A percentile compares a stretch with the other conserved stretches of the same genome.
Conservation (phyloP, 495 filamentous ascomycete species). For the Aspergillus conjunctus region DNA sequence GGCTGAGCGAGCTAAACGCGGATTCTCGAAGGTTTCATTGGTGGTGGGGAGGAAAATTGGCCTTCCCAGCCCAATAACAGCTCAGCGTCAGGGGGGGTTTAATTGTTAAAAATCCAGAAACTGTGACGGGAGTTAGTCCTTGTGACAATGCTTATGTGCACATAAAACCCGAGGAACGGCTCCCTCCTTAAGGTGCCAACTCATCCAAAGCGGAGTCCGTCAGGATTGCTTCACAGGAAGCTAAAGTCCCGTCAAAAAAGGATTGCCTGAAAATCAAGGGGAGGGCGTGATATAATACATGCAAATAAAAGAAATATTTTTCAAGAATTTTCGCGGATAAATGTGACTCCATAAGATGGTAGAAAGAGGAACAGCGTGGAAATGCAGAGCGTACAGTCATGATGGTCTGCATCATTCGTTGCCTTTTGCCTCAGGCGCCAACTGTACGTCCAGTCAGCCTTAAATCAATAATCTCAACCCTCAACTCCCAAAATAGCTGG, state of each 20-base stretch:
- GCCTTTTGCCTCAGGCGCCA: too few species aligned
- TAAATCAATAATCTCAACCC: too few species aligned
- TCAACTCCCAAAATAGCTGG: too few species aligned
- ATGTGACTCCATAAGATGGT: too few species aligned
- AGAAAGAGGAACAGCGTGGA: too few species aligned
- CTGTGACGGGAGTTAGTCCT: neutral
- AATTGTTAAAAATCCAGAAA: constrained; percentile 3
- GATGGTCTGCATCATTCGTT: too few species aligned
- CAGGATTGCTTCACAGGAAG: neutral
- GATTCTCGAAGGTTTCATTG: constrained; percentile 25
- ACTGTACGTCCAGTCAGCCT: too few species aligned
- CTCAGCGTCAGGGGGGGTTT: constrained; percentile 14
- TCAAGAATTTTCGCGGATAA: too few species aligned
- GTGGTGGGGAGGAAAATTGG: constrained; percentile 15
- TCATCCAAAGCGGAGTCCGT: constrained; percentile 24
- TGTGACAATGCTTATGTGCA: neutral
- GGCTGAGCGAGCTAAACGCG: constrained; percentile 22
- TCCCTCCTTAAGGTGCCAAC: constrained; percentile 23
- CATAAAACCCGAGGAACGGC: constrained; percentile 14
- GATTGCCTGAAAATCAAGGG: neutral
- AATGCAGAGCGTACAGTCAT: too few species aligned
- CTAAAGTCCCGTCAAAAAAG: neutral
- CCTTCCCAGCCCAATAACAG: constrained; percentile 23
- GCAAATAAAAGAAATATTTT: too few species aligned
- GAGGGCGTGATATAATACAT: neutral